Evolutionary conservation across 805 yeast species (phyloP).

Genomic region (Yarrowia phangngaensis): DNA sequence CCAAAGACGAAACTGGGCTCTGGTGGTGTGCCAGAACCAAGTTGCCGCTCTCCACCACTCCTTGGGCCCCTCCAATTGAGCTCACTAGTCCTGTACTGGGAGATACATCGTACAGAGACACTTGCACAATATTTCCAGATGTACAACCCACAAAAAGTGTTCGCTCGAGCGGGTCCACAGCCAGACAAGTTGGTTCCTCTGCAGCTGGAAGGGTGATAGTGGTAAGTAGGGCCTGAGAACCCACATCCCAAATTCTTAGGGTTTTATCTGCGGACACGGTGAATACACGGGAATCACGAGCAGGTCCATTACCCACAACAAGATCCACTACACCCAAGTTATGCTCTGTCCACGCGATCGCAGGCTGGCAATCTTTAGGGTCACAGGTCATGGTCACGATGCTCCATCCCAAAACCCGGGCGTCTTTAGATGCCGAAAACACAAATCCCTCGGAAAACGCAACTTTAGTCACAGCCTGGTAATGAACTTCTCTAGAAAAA

Average conservation of each 20-base stretch:
- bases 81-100: slow-evolving; percentile 45
- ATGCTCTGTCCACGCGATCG: slow-evolving; percentile 38
- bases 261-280: slow-evolving; percentile 74
- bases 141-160: slow-evolving; percentile 64
- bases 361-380: slow-evolving; percentile 37
- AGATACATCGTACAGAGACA: slow-evolving; percentile 49
- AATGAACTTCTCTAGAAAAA: slow-evolving; percentile 75
- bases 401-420: slow-evolving; percentile 76
- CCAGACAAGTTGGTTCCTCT: slow-evolving; percentile 52
- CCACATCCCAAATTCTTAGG: slow-evolving; percentile 62
- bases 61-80: slow-evolving; percentile 54
- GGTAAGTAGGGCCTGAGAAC: slow-evolving; percentile 48
- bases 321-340: slow-evolving; percentile 50
- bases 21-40: slow-evolving; percentile 33
- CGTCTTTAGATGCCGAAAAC: slow-evolving; percentile 75
- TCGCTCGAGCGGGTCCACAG: slow-evolving; percentile 76
- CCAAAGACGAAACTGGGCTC: slow-evolving; percentile 50
- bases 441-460: slow-evolving; percentile 60
- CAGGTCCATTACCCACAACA: slow-evolving; percentile 48
- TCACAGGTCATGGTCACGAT: slow-evolving; percentile 44
- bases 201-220: slow-evolving; percentile 61
- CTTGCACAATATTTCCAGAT: slow-evolving; percentile 57
- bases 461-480: slow-evolving; percentile 64
- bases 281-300: slow-evolving; percentile 59
- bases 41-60: slow-evolving; percentile 27